Evolutionary conservation across 2,329 filamentous ascomycete genomes (phyloP).

Genomic region (Chaetoscypha palmicola): DNA sequence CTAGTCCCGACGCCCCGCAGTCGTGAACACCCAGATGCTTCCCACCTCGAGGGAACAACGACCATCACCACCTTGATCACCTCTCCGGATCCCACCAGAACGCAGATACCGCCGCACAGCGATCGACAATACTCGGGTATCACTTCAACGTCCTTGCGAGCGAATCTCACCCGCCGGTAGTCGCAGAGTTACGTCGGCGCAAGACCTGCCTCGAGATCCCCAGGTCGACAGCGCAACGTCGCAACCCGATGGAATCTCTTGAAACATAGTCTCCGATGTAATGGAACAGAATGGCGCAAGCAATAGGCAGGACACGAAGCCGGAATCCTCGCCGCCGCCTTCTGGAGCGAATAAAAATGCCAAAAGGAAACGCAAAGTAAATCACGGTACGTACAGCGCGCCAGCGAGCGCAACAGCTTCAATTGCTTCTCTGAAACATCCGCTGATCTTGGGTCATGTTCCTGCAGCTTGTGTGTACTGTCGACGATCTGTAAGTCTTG

Average conservation of each 20-base stretch:
- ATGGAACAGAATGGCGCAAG: conserved; percentile 32
- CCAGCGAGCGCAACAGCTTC: conserved; percentile 14
- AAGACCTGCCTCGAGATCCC: conserved; percentile 4
- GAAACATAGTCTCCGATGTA: conserved; percentile 29
- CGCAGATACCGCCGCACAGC: conserved; percentile 3
- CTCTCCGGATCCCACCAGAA: neutral
- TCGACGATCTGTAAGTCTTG: conserved; percentile 74
- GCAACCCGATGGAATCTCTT: conserved; percentile 30
- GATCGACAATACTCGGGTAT: conserved; percentile 1
- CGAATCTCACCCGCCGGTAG: conserved; percentile 3
- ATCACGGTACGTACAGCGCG: conserved; percentile 61
- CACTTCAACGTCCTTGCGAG: conserved; percentile 5
- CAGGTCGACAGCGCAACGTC: conserved; percentile 21
- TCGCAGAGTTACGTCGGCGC: neutral
- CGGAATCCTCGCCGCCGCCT: conserved; percentile 28
- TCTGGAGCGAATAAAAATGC: conserved; percentile 46
- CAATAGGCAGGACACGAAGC: conserved; percentile 30
- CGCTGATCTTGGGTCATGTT: conserved; percentile 33
- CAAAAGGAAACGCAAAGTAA: conserved; percentile 83
- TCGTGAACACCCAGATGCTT: conserved; percentile 3
- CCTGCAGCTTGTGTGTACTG: conserved; percentile 78
- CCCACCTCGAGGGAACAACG: neutral
- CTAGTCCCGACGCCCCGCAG: conserved; percentile 10
- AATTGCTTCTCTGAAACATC: conserved; percentile 24
- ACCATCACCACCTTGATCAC: conserved; percentile 1